Evolutionary conservation across 2,329 filamentous ascomycete species (phyloP), one percentile per base, ranked within the genome.

Genomic region (Trichoderma endophyticum): DNA sequence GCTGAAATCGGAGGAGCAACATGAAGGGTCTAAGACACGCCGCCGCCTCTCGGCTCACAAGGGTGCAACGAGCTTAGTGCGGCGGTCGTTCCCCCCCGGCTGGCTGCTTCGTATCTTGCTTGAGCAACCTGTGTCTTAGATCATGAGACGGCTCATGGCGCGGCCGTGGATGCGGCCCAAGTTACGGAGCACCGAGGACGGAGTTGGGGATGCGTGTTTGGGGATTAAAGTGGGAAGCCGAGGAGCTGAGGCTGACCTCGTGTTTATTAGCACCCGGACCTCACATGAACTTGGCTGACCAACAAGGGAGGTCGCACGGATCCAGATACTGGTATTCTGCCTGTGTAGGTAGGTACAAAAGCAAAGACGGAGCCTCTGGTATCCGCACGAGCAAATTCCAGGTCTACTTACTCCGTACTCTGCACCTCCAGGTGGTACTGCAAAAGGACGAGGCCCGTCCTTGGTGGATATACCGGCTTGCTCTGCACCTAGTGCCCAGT

Each of bases 1-100:
- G 70, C 70, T 71, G 70, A 71, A 71, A 67, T 56, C 62, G 70
- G 66, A 61, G 34, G 51, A 39, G 18, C 18, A 60, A 60, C 57
- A 60, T 60, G 39, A 71, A 71, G 70, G 70, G 70, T 67, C 70
- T 67, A 71, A 71, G 70, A 71, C 62, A 71, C 63, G 61, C 69
- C 62, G 69, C 69, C 69, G 70, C 70, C 39, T 36, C 56, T 71
- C 70, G 70, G 70, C 70, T 70, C 68, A 71, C 70, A 66, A 71
- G 62, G 70, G 70, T 71, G 63, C 51, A 67, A 67, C 62, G 54
- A 61, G 57, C 51, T 71, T 67, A 67, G 70, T 67, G 54, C 62
- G 34, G 54, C 48, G 28, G 51, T 56, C 32, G 70, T 61, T 48
- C 32, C 62, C 26, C 15, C 60, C 69, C 56, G 61, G 69, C 69